Percentiles rank a stretch among this genome's conserved stretches.
phyloP scores from a whole-genome alignment of 1,284 basidiomycete species.

The Lentinula novae-zelandiae region DNA sequence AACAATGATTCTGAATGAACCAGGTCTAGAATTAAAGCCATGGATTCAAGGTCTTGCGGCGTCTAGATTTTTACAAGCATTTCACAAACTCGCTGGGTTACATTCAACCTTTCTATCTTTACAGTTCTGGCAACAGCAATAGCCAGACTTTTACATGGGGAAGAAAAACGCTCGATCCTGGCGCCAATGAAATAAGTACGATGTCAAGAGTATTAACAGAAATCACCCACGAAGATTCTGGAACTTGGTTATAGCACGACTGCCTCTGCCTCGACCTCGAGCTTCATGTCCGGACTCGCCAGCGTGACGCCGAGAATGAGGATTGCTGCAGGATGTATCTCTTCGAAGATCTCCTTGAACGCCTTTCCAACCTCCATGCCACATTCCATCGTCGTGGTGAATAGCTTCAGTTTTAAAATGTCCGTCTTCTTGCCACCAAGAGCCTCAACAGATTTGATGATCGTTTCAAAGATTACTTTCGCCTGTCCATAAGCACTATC shows the following conservation, averaged over 20 bases:
- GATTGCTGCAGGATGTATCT: constrained; percentile 42
- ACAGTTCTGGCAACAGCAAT: no score
- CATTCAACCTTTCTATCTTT: no score
- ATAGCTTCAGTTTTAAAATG: constrained; percentile 46
- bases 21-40: no score
- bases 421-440: constrained; percentile 39
- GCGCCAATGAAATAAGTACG: neutral
- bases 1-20: no score
- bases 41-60: no score
- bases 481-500: constrained; percentile 44
- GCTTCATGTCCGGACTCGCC: constrained; percentile 35
- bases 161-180: no score
- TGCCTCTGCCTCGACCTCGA: constrained; percentile 15
- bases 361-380: constrained; percentile 38
- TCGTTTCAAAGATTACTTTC: constrained; percentile 37
- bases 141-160: no score
- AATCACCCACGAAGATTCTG: neutral
- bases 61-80: no score
- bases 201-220: neutral
- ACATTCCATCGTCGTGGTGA: constrained; percentile 38
- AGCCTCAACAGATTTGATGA: constrained; percentile 34
- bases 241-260: neutral
- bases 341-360: constrained; percentile 39
- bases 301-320: constrained; percentile 46
- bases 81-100: no score